A percentile compares a stretch with the other conserved stretches of the same genome.
Evolutionary conservation across 768 basidiomycete genomes (phyloP).

Genomic region (Lactarius hatsudake): DNA sequence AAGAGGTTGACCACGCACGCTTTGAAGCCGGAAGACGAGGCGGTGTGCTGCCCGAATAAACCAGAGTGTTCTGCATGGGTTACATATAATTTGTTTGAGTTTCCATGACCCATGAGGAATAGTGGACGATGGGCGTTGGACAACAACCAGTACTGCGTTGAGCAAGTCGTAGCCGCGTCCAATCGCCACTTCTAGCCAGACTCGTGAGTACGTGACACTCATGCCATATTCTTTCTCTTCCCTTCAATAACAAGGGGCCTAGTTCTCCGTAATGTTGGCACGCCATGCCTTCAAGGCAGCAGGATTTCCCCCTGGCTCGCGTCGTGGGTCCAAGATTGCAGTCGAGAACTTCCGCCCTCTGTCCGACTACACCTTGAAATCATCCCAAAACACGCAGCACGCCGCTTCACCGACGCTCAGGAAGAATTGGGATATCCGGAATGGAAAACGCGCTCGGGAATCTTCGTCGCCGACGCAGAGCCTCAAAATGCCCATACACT

Average conservation of each 20-base stretch:
- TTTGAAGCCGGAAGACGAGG: slow-evolving; percentile 71
- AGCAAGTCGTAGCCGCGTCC: not conserved
- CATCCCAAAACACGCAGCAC: not conserved
- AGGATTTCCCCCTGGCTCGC: not conserved
- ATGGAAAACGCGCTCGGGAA: not conserved
- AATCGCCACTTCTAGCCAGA: not conserved
- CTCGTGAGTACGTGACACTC: not conserved
- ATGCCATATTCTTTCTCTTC: not conserved
- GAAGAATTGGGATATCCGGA: not conserved
- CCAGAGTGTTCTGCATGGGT: slow-evolving; percentile 88
- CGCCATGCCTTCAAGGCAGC: slow-evolving; percentile 2
- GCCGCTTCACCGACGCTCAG: not conserved
- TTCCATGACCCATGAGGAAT: slow-evolving; percentile 73
- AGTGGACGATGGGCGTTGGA: not conserved
- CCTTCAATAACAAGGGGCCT: not conserved
- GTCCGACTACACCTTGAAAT: not conserved
- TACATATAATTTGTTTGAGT: slow-evolving; percentile 83
- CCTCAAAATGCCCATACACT: not conserved
- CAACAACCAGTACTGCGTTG: not conserved
- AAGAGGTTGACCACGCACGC: slow-evolving; percentile 43
- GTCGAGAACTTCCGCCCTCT: not conserved
- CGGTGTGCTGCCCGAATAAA: slow-evolving; percentile 70
- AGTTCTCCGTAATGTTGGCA: slow-evolving; percentile 9
- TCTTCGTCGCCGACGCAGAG: not conserved
- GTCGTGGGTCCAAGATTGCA: not conserved